Conservation (phyloP, 495 filamentous ascomycete genomes). For the Xylaria sp. region DNA sequence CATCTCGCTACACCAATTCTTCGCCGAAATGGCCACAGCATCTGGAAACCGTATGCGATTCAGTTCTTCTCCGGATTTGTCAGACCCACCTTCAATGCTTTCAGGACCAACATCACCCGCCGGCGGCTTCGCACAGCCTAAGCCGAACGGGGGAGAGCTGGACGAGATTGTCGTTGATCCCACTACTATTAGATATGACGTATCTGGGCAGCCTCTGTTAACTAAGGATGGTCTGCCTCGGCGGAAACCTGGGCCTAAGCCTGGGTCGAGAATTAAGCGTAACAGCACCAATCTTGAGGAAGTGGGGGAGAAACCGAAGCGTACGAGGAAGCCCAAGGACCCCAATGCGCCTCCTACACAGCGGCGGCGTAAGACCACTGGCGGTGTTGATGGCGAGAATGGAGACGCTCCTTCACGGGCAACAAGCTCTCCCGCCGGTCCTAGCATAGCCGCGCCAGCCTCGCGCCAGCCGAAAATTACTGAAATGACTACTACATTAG, state of each 20-base stretch:
- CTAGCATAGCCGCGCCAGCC: not conserved
- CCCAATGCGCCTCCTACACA: constrained; percentile 59
- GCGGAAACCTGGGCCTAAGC: constrained; percentile 60
- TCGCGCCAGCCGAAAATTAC: constrained; percentile 47
- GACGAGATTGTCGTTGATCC: constrained; percentile 44
- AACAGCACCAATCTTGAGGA: constrained; percentile 46
- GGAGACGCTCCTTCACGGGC: constrained; percentile 30
- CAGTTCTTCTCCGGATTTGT: constrained; percentile 43
- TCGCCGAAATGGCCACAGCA: constrained; percentile 35
- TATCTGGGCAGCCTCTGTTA: constrained; percentile 42
- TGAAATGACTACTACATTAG: constrained; percentile 38
- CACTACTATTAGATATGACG: constrained; percentile 41
- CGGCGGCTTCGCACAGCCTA: constrained; percentile 31
- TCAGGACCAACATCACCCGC: constrained; percentile 37
- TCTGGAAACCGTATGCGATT: constrained; percentile 32
- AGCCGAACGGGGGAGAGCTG: constrained; percentile 36
- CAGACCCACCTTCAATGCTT: constrained; percentile 41
- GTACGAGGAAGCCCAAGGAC: constrained; percentile 62
- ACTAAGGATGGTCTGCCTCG: constrained; percentile 55
- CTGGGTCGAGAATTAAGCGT: constrained; percentile 55
- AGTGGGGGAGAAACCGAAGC: constrained; percentile 58
- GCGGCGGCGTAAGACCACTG: constrained; percentile 58
- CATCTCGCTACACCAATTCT: not conserved
- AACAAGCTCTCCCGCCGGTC: constrained; percentile 23
- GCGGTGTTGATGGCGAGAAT: constrained; percentile 41